Percentiles rank a stretch among this genome's conserved stretches.
Evolutionary conservation across 257 asterid genomes (phyloP).

Genomic region (Solanum peruvianum): DNA sequence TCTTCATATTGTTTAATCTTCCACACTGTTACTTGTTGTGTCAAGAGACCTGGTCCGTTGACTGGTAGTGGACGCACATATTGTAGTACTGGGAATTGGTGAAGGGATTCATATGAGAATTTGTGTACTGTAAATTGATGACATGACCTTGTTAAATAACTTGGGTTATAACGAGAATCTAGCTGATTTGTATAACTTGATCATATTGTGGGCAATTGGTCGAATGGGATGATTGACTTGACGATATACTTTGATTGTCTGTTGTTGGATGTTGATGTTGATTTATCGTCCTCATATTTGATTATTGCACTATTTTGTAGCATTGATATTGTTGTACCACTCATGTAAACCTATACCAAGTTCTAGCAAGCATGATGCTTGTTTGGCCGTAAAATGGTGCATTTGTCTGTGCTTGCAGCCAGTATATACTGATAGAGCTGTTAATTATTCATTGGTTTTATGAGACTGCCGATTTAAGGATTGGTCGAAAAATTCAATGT

Average conservation of each 20-base stretch:
- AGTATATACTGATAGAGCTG: not conserved
- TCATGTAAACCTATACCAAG: no score
- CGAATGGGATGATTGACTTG: not conserved
- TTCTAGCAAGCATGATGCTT: not conserved
- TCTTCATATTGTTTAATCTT: no score
- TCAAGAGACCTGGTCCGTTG: no score
- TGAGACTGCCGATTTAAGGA: slow-evolving; percentile 19
- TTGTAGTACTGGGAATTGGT: not conserved
- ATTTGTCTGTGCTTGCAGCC: not conserved
- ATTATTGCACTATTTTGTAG: no score
- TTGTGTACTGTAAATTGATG: not conserved
- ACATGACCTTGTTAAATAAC: not conserved
- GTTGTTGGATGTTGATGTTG: not conserved
- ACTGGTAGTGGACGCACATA: no score
- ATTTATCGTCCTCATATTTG: not conserved
- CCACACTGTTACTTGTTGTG: no score
- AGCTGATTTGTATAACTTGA: not conserved
- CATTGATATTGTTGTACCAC: not conserved
- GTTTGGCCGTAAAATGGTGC: not conserved
- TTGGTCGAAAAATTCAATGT: slow-evolving; percentile 31
- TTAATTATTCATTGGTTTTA: not conserved
- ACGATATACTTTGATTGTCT: not conserved
- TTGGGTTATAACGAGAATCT: not conserved
- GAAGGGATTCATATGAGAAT: not conserved
- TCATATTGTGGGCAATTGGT: not conserved